A percentile compares a stretch with the other conserved stretches of the same genome.
Evolutionary conservation across 139 green algal genomes (phyloP).

Genomic region (Picochlorum sp.): DNA sequence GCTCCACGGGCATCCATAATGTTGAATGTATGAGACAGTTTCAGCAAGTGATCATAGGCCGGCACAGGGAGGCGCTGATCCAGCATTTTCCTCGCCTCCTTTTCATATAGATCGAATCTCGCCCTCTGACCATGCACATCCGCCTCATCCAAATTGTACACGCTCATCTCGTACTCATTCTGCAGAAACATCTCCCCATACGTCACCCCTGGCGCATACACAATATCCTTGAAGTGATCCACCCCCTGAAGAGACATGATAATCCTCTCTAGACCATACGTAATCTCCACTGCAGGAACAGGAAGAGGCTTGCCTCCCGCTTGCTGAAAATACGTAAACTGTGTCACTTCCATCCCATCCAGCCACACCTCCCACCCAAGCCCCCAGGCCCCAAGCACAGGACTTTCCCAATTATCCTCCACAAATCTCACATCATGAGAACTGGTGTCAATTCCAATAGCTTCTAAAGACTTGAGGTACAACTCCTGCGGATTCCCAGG

Average conservation of each 20-base stretch:
- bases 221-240: conserved; percentile 97
- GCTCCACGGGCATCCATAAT: conserved; percentile 89
- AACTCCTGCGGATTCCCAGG: conserved; percentile 95
- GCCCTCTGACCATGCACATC: conserved; percentile 65
- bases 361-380: conserved; percentile 98
- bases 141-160: conserved; percentile 83
- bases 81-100: conserved; percentile 78
- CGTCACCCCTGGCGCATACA: conserved; percentile 53
- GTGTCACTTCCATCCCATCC: conserved; percentile 96
- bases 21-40: conserved; percentile 96
- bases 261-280: conserved; percentile 97
- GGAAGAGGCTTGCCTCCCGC: conserved; percentile 60
- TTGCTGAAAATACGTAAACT: conserved; percentile 99
- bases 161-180: conserved; percentile 91
- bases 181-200: conserved; percentile 98
- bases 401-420: conserved; percentile 99
- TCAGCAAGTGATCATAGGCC: conserved; percentile 96
- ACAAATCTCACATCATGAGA: conserved; percentile 92
- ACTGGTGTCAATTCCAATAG: conserved; percentile 80
- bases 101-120: conserved; percentile 70
- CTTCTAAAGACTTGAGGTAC: conserved; percentile 82
- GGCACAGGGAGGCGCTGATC: conserved; percentile 83
- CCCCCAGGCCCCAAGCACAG: conserved; percentile 92
- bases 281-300: conserved; percentile 92
- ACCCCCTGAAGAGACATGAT: conserved; percentile 92